Base-by-base conservation (phyloP, 352 stramenopile species). In the Globisporangium paroecandrum region DNA sequence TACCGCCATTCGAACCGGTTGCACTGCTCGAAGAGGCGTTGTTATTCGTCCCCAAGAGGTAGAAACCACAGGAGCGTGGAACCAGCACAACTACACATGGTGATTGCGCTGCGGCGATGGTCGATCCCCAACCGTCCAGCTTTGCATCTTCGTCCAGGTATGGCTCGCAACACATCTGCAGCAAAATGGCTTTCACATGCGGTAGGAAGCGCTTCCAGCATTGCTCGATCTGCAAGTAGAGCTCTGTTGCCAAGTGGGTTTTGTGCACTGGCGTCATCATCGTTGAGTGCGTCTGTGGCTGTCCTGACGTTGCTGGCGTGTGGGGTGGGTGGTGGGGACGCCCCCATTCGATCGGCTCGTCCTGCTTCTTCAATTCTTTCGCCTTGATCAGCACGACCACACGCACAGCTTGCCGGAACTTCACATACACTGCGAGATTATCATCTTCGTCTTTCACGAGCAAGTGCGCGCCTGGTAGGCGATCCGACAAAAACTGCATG, bases 171-270 rank as follows among this genome's bases (percentile, higher is more conserved):
- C 81, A 91, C 54, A 91, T 70, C 55, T 89, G 77, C 24, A 89
- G 78, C 32, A 88, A 65, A 25, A 91, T 72, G 10, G 76, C 81
- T 66, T 89, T 81, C 0, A 91, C 79, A 7, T 82, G 79, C 36
- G 81, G 81, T 0, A 89, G 57, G 49, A 89, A 91, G 2, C 68
- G 68, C 10, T 76, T 79, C 81, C 83, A 91, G 38, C 81, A 89
- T 12, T 77, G 71, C 56, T 89, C 79, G 27, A 91, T 38, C 4
- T 77, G 55, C 2, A 60, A 62, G 65, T 81, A 87, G 9, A 67
- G 20, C 0, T 85, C 76, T 0, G 34, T 25, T 0, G 66, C 13
- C 24, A 91, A 36, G 3, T 70, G 54, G 9, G 89, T 70, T n/a
- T 63, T 71, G 47, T 91, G 78, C 5, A 89, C 70, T 3, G 82